Conservation (phyloP, 768 basidiomycete genomes). For the Trametes villosa region DNA sequence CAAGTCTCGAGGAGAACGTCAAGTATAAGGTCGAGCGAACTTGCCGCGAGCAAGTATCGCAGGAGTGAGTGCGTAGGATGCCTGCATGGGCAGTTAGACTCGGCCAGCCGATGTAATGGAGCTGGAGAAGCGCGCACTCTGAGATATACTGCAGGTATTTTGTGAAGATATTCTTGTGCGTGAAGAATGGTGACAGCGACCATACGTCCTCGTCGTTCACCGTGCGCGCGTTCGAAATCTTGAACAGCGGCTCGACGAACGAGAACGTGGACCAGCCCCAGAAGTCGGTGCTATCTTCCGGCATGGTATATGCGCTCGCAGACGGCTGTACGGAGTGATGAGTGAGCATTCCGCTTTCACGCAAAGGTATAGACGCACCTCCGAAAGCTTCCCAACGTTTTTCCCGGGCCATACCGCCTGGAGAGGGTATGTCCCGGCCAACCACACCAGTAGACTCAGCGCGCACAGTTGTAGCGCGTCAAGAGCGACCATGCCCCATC, state of each 20-base stretch:
- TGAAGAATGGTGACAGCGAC: slow-evolving; percentile 68
- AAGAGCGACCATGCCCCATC: slow-evolving; percentile 25
- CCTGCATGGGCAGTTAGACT: slow-evolving; percentile 35
- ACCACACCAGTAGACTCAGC: slow-evolving; percentile 46
- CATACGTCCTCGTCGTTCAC: slow-evolving; percentile 56
- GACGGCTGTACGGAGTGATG: slow-evolving; percentile 45
- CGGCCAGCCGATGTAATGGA: not conserved
- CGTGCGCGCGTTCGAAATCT: slow-evolving; percentile 54
- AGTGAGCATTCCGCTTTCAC: no score
- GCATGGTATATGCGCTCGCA: slow-evolving; percentile 53
- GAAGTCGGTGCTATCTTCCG: slow-evolving; percentile 66
- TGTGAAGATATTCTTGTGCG: slow-evolving; percentile 66
- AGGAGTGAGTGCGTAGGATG: slow-evolving; percentile 61
- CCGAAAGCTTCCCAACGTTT: slow-evolving; percentile 52
- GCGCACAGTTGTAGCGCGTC: slow-evolving; percentile 39
- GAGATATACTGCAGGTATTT: slow-evolving; percentile 61
- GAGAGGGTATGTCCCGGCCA: slow-evolving; percentile 63
- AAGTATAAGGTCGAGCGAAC: slow-evolving; percentile 69
- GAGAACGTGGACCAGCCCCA: slow-evolving; percentile 71
- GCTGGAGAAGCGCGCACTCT: slow-evolving; percentile 33
- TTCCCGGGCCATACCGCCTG: slow-evolving; percentile 46
- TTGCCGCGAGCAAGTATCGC: slow-evolving; percentile 65
- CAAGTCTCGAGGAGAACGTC: slow-evolving; percentile 62
- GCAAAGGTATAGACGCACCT: slow-evolving; percentile 38
- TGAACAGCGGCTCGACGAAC: slow-evolving; percentile 65